These are phyloP conservation scores for Capsella bursapastoris DNA, from an alignment of 345 rosid species.

Conservation along the genomic window DNA sequence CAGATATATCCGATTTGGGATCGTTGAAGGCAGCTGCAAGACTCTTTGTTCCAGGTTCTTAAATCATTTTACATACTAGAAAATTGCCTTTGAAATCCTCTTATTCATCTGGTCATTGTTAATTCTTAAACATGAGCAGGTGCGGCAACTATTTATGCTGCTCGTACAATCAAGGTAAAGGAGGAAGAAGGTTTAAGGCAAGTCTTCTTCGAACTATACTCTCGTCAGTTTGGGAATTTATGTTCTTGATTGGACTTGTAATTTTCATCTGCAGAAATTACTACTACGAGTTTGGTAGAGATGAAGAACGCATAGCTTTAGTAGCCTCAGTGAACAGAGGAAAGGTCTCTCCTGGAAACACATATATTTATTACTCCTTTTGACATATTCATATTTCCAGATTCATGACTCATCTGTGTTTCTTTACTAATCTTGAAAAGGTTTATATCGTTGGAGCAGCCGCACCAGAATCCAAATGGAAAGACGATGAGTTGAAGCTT, in stretches of 20 bases:
- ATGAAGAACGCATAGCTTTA: slow-evolving; percentile 72
- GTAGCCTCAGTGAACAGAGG: slow-evolving; percentile 78
- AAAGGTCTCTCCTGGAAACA: slow-evolving; percentile 56
- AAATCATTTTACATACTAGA: neutral
- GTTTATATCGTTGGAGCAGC: slow-evolving; percentile 88
- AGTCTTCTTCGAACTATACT: slow-evolving; percentile 31
- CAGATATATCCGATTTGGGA: slow-evolving; percentile 81
- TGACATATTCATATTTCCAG: neutral
- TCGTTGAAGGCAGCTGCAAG: slow-evolving; percentile 82
- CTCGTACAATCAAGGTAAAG: slow-evolving; percentile 86
- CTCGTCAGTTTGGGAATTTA: neutral
- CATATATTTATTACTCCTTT: slow-evolving; percentile 8
- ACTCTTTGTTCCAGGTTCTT: slow-evolving; percentile 89
- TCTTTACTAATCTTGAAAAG: slow-evolving; percentile 40
- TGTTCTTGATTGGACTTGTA: slow-evolving; percentile 18
- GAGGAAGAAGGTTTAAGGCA: slow-evolving; percentile 87
- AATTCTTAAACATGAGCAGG: slow-evolving; percentile 50
- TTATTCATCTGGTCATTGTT: slow-evolving; percentile 18
- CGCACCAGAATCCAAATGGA: slow-evolving; percentile 82
- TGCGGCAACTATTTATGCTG: slow-evolving; percentile 75
- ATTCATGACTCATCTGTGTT: slow-evolving; percentile 24
- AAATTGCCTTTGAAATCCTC: neutral
- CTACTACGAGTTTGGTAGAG: slow-evolving; percentile 89
- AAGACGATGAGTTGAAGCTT: slow-evolving; percentile 75
- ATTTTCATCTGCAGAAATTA: slow-evolving; percentile 61